A percentile compares a stretch with the other conserved stretches of the same genome.
phyloP scores from a whole-genome alignment of 192 early-diverging fungal species.

The Backusella tuberculispora region DNA sequence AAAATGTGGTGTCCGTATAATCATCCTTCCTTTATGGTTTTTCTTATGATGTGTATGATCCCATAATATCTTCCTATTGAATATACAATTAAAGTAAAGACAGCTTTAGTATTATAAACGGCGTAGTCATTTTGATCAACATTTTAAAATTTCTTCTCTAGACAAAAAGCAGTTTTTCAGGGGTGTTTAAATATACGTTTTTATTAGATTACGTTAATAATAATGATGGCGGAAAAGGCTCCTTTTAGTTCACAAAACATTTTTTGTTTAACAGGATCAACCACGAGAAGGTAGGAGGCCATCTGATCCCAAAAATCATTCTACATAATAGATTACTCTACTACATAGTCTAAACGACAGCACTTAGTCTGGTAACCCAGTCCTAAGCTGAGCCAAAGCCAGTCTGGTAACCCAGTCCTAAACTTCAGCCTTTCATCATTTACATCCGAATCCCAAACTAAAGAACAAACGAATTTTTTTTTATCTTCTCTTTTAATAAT shows the following conservation, averaged over 20 bases:
- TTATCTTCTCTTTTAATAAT: slow-evolving; percentile 9
- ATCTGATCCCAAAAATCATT: slow-evolving; percentile 5
- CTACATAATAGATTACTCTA: slow-evolving; percentile 5
- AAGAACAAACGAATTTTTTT: slow-evolving; percentile 9
- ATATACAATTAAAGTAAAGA: slow-evolving; percentile 9
- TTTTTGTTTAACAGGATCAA: slow-evolving; percentile 8
- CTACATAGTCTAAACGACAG: slow-evolving; percentile 8
- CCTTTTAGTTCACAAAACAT: slow-evolving; percentile 5
- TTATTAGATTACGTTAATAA: slow-evolving; percentile 9
- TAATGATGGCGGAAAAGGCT: slow-evolving; percentile 8
- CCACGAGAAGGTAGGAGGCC: slow-evolving; percentile 7
- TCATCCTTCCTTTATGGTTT: slow-evolving; percentile 5
- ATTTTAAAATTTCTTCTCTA: background rate
- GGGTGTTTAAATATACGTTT: slow-evolving; percentile 9
- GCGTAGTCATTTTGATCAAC: slow-evolving; percentile 5
- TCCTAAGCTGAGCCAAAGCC: background rate
- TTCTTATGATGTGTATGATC: slow-evolving; percentile 8
- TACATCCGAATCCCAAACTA: slow-evolving; percentile 8
- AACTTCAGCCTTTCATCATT: slow-evolving; percentile 4
- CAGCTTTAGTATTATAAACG: slow-evolving; percentile 8
- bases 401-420: no score
- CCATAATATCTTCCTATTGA: slow-evolving; percentile 8
- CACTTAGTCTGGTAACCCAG: slow-evolving; percentile 8
- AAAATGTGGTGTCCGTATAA: slow-evolving; percentile 8
- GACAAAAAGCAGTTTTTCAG: slow-evolving; percentile 5